A percentile compares a stretch with the other conserved stretches of the same genome.
Evolutionary conservation across 2,329 filamentous ascomycete genomes (phyloP).

Genomic region (Botrytis paeoniae): DNA sequence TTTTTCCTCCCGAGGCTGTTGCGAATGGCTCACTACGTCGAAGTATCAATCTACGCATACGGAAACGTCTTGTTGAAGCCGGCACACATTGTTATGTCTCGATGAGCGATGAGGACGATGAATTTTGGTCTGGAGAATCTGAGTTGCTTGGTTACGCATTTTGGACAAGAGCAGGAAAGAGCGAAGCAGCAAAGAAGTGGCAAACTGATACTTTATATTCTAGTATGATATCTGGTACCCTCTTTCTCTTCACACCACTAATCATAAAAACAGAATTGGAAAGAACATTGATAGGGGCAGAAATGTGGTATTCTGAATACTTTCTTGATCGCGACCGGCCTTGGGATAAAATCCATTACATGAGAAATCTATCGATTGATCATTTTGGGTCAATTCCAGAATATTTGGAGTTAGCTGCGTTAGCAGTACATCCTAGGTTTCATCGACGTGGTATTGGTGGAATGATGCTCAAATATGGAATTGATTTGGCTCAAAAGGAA

Average conservation of each 20-base stretch:
- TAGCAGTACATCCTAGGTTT: conserved; percentile 3
- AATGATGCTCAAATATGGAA: conserved; percentile 11
- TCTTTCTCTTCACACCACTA: background rate
- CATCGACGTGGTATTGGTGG: conserved; percentile 18
- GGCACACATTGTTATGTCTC: background rate
- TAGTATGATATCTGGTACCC: background rate
- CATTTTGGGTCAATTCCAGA: conserved; percentile 14
- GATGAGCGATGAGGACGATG: conserved; percentile 12
- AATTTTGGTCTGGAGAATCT: conserved; percentile 9
- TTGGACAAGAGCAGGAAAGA: conserved; percentile 11
- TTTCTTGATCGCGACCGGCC: conserved; percentile 8
- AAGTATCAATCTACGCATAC: background rate
- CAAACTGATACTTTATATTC: conserved; percentile 3
- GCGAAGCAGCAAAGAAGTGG: conserved; percentile 14
- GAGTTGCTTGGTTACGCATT: conserved; percentile 15
- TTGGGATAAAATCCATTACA: conserved; percentile 11
- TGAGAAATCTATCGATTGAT: background rate
- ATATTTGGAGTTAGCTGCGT: background rate
- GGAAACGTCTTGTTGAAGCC: background rate
- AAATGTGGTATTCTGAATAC: conserved; percentile 15
- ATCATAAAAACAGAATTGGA: conserved; percentile 9
- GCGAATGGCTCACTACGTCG: conserved; percentile 1
- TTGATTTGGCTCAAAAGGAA: conserved; percentile 14
- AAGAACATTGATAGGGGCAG: background rate
- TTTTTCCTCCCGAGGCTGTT: conserved; percentile 11